Conservation (phyloP, 2,329 filamentous ascomycete species). For the Exophiala phaeomuriformis region DNA sequence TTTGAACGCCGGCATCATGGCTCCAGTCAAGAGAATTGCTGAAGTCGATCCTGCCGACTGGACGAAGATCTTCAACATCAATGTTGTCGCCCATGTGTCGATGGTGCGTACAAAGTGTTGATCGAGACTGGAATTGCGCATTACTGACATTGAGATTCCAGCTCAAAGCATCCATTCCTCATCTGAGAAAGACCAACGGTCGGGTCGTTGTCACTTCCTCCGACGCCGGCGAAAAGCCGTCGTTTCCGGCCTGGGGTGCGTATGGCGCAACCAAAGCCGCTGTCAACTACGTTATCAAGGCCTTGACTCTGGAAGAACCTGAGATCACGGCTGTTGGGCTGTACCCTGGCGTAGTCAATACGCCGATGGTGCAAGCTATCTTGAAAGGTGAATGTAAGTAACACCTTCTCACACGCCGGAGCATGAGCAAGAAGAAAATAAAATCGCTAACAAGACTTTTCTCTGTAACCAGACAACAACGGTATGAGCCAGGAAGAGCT, state of each 20-base stretch:
- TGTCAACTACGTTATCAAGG: constrained; percentile 66
- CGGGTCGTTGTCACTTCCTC: constrained; percentile 71
- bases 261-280: constrained; percentile 81
- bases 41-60: not conserved
- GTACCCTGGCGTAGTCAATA: constrained; percentile 73
- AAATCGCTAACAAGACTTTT: too few species aligned
- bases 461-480: not conserved
- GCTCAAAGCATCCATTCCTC: not conserved
- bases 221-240: constrained; percentile 57
- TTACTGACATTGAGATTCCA: not conserved
- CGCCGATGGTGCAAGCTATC: constrained; percentile 55
- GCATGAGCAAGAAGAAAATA: too few species aligned
- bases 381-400: constrained; percentile 3
- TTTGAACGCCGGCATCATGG: constrained; percentile 11
- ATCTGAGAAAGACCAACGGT: constrained; percentile 48
- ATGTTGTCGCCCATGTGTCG: constrained; percentile 4
- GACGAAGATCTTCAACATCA: constrained; percentile 11
- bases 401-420: too few species aligned
- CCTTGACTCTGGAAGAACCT: constrained; percentile 68
- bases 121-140: too few species aligned
- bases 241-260: constrained; percentile 64
- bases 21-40: constrained; percentile 1
- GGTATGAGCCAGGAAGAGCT: constrained; percentile 3
- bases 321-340: constrained; percentile 65
- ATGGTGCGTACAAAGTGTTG: not conserved